phyloP scores from a whole-genome alignment of 176 grass and related monocot genomes.

The Elaeis guineensis region DNA sequence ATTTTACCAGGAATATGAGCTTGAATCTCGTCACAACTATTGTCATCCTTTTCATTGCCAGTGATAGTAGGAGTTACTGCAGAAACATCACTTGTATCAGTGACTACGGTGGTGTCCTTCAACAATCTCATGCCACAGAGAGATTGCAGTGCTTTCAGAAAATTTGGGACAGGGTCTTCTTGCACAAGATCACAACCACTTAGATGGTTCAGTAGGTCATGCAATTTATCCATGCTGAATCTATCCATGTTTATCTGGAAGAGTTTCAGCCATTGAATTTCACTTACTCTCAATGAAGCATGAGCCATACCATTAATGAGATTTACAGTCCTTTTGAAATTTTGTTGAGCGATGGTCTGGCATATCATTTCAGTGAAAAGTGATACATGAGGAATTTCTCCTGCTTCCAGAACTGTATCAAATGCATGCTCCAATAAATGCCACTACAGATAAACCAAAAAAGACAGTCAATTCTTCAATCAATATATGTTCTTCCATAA shows the following conservation, averaged over 20 bases:
- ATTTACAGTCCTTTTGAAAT: slow-evolving; percentile 24
- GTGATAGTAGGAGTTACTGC: neutral
- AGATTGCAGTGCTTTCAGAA: slow-evolving; percentile 23
- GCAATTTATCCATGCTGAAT: slow-evolving; percentile 15
- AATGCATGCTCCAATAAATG: slow-evolving; percentile 47
- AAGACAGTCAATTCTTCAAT: neutral
- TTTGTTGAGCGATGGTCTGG: slow-evolving; percentile 19
- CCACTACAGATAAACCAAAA: slow-evolving; percentile 23
- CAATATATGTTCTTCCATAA: too few species aligned
- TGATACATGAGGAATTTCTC: slow-evolving; percentile 26
- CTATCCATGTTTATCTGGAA: slow-evolving; percentile 20
- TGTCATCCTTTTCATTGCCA: neutral
- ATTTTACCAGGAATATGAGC: slow-evolving; percentile 12
- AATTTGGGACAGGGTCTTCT: slow-evolving; percentile 36
- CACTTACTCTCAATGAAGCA: slow-evolving; percentile 32
- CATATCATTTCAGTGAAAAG: slow-evolving; percentile 38
- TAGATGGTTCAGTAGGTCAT: slow-evolving; percentile 29
- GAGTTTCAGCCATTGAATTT: slow-evolving; percentile 22
- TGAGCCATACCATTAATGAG: slow-evolving; percentile 40
- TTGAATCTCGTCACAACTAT: slow-evolving; percentile 9
- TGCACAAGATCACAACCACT: slow-evolving; percentile 26
- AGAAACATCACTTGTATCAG: slow-evolving; percentile 16
- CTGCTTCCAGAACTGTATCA: slow-evolving; percentile 33
- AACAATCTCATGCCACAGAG: slow-evolving; percentile 17
- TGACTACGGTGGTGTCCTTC: neutral